phyloP scores from a whole-genome alignment of 2,329 filamentous ascomycete species.

The Diplodia seriata region DNA sequence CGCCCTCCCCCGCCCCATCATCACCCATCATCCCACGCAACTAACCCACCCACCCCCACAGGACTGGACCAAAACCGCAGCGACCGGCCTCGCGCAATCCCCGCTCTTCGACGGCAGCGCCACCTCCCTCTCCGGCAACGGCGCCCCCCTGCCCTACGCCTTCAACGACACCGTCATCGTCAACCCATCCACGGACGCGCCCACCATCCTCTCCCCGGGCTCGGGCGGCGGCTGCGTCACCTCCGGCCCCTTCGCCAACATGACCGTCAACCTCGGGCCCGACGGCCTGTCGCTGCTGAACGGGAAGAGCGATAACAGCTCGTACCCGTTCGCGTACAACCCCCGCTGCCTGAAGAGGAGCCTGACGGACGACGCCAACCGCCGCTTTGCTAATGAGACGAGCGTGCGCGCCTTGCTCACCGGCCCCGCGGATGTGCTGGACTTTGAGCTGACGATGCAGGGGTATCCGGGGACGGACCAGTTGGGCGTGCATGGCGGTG shows the following conservation, averaged over 20 bases:
- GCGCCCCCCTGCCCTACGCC: slow-evolving; percentile 36
- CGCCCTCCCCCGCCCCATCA: no score
- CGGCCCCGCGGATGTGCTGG: slow-evolving; percentile 39
- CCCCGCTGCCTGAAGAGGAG: slow-evolving; percentile 50
- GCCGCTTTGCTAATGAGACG: slow-evolving; percentile 38
- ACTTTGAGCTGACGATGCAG: slow-evolving; percentile 51
- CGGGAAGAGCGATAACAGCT: slow-evolving; percentile 37
- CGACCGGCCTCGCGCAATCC: slow-evolving; percentile 44
- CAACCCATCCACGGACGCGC: background rate
- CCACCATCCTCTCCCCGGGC: slow-evolving; percentile 55
- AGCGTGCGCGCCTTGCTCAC: slow-evolving; percentile 39
- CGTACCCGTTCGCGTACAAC: slow-evolving; percentile 40
- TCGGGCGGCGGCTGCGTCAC: slow-evolving; percentile 63
- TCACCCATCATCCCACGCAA: background rate
- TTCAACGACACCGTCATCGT: slow-evolving; percentile 29
- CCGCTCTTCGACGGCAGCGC: slow-evolving; percentile 64
- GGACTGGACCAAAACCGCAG: slow-evolving; percentile 30
- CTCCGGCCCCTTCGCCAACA: slow-evolving; percentile 60
- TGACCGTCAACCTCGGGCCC: slow-evolving; percentile 56
- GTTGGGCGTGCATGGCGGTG: slow-evolving; percentile 55
- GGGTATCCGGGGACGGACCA: slow-evolving; percentile 44
- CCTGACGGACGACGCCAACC: slow-evolving; percentile 42
- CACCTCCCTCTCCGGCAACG: slow-evolving; percentile 57
- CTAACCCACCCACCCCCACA: slow-evolving; percentile 41
- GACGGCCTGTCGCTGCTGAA: slow-evolving; percentile 40